Conservation (phyloP, 139 green algal species). For the Trebouxia sp. region DNA sequence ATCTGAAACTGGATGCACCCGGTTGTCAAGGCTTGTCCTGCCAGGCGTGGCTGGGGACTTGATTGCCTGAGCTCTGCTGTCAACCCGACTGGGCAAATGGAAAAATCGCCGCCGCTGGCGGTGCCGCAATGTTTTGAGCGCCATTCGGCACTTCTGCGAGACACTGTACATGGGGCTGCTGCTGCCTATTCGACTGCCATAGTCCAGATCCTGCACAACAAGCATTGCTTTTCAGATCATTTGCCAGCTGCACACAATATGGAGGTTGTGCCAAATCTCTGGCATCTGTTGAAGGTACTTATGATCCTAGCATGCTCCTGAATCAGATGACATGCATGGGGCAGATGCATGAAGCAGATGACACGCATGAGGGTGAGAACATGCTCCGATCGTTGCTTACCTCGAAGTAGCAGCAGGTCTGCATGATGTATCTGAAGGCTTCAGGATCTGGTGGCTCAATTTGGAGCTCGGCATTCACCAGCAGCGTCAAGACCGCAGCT, state of each 20-base stretch:
- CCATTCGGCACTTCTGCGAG: not conserved
- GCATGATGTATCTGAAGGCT: conserved; percentile 32
- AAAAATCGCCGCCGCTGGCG: conserved; percentile 5
- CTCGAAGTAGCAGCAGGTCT: conserved; percentile 22
- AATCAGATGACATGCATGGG: not conserved
- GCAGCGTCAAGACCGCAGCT: conserved; percentile 29
- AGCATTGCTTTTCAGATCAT: not conserved
- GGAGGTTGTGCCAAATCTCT: not conserved
- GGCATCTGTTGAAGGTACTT: too few species aligned
- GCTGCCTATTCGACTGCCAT: conserved; percentile 8
- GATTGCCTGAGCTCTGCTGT: not conserved
- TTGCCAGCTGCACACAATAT: not conserved
- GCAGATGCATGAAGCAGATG: not conserved
- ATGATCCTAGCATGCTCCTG: not conserved
- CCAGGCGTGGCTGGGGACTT: not conserved
- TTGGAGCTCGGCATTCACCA: conserved; percentile 25
- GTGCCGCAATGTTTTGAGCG: not conserved
- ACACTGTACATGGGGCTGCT: conserved; percentile 19
- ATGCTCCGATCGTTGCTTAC: too few species aligned
- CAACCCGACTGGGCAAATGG: not conserved
- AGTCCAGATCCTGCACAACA: conserved; percentile 18
- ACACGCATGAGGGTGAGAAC: too few species aligned
- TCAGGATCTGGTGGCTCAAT: conserved; percentile 8
- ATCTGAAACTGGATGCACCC: not conserved
- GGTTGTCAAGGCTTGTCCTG: not conserved